phyloP scores from a whole-genome alignment of 2,329 filamentous ascomycete genomes.

The Colletotrichum tamarilloi region DNA sequence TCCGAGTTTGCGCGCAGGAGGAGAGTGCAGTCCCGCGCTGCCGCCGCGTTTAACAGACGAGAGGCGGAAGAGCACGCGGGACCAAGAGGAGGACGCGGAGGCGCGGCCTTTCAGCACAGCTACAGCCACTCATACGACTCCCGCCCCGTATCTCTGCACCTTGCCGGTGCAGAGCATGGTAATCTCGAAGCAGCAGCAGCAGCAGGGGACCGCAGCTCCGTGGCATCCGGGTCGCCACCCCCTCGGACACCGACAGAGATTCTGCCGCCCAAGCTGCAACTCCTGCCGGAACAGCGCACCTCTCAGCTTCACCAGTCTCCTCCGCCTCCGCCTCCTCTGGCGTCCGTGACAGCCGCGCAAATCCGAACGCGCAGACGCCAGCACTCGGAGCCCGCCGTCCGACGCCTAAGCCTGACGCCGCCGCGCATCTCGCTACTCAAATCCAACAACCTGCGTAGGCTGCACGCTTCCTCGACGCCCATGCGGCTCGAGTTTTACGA shows the following conservation, averaged over 20 bases:
- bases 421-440: conserved; percentile 33
- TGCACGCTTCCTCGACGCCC: conserved; percentile 20
- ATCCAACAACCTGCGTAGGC: conserved; percentile 25
- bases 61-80: conserved; percentile 16
- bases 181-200: not conserved
- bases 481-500: conserved; percentile 26
- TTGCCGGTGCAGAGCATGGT: not conserved
- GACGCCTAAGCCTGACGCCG: conserved; percentile 14
- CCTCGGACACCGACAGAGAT: conserved; percentile 22
- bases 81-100: not conserved
- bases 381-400: conserved; percentile 23
- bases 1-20: conserved; percentile 17
- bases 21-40: conserved; percentile 8
- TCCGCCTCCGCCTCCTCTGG: not conserved
- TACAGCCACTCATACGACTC: not conserved
- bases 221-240: conserved; percentile 6
- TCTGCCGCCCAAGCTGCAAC: conserved; percentile 18
- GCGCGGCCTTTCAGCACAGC: not conserved
- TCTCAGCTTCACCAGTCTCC: not conserved
- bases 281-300: conserved; percentile 9
- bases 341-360: not conserved
- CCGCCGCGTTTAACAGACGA: not conserved
- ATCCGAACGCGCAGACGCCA: conserved; percentile 19
- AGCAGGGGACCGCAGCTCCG: conserved; percentile 6
- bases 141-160: conserved; percentile 4